Conservation (phyloP, 495 filamentous ascomycete species). For the Trichocladium uniseriatum region DNA sequence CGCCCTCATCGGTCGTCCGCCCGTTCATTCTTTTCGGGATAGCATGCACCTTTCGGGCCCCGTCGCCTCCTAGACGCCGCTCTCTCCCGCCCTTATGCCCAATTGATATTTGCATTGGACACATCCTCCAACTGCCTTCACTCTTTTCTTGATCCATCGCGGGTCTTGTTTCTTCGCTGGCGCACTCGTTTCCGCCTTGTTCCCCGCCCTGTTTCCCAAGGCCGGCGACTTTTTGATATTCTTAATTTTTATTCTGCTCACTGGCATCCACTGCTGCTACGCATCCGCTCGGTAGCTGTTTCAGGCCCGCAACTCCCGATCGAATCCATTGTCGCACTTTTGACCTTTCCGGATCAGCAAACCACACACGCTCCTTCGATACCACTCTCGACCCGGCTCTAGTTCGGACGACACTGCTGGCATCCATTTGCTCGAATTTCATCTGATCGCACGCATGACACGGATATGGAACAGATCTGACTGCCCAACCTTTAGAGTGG, state of each 20-base stretch:
- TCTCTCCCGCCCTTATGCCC: conserved; percentile 9
- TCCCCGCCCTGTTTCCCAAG: neutral
- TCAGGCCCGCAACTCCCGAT: neutral
- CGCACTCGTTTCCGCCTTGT: conserved; percentile 9
- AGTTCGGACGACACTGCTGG: conserved; percentile 3
- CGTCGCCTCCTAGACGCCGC: conserved; percentile 8
- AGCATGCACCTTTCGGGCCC: conserved; percentile 9
- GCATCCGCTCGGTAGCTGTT: neutral
- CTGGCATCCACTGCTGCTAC: neutral
- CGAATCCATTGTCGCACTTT: neutral
- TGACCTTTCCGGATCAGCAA: neutral
- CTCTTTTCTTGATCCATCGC: neutral
- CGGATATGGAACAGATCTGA: conserved; percentile 27
- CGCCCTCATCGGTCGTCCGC: conserved; percentile 1
- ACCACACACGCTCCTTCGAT: neutral
- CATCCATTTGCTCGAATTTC: neutral
- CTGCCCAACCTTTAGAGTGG: conserved; percentile 18
- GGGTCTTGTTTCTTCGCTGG: neutral
- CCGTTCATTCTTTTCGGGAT: conserved; percentile 7
- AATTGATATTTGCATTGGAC: conserved; percentile 10
- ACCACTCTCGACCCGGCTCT: neutral
- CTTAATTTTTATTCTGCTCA: conserved; percentile 6
- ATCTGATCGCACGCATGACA: conserved; percentile 21
- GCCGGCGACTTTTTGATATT: conserved; percentile 1
- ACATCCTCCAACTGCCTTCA: conserved; percentile 5